phyloP scores from a whole-genome alignment of 495 filamentous ascomycete genomes.

The Penicillium steckii region DNA sequence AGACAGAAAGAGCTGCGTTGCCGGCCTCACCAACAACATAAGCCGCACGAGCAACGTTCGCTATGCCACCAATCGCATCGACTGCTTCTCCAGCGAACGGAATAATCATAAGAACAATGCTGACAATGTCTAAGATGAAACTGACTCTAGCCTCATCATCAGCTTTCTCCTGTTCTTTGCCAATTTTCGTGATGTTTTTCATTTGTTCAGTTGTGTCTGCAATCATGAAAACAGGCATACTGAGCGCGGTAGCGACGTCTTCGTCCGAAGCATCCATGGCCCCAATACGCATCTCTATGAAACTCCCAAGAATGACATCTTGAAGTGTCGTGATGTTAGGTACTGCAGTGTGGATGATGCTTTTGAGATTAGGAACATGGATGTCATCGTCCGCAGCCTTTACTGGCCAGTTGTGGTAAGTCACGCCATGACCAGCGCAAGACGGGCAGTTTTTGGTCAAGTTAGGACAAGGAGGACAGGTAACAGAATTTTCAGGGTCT shows the following conservation, averaged over 20 bases:
- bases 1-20: constrained; percentile 4
- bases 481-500: constrained; percentile 1
- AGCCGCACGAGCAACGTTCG: constrained; percentile 3
- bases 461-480: neutral
- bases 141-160: neutral
- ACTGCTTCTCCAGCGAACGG: constrained; percentile 5
- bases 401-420: constrained; percentile 1
- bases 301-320: neutral
- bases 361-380: constrained; percentile 1
- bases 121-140: constrained; percentile 5
- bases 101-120: constrained; percentile 4
- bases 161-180: neutral
- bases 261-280: neutral
- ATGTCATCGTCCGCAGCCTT: neutral
- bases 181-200: constrained; percentile 3
- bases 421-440: neutral
- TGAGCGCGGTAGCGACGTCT: constrained; percentile 1
- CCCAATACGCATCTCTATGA: neutral
- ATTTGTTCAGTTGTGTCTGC: neutral
- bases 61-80: constrained; percentile 5
- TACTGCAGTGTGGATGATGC: neutral
- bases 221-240: constrained; percentile 3
- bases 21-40: constrained; percentile 5
- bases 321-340: constrained; percentile 3
- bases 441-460: neutral